phyloP scores from a whole-genome alignment of 768 basidiomycete genomes.

The Calocera cornea region DNA sequence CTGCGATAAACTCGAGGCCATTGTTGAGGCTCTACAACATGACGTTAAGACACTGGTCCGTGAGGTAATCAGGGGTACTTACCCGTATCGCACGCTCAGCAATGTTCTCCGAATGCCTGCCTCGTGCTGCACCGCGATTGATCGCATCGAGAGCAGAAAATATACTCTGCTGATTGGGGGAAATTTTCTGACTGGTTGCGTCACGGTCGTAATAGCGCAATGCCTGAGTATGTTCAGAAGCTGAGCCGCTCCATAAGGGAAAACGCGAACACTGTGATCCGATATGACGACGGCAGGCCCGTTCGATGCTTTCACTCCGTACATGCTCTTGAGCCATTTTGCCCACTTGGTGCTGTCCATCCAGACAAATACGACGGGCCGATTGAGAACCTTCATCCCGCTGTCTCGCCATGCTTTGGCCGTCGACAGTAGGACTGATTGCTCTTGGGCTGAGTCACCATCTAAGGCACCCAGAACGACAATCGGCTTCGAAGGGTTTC shows the following conservation, averaged over 20 bases:
- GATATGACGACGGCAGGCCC: conserved; percentile 47
- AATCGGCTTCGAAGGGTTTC: conserved; percentile 54
- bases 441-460: background rate
- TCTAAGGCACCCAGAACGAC: conserved; percentile 51
- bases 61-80: too few species aligned
- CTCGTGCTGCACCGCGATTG: conserved; percentile 33
- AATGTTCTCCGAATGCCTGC: conserved; percentile 55
- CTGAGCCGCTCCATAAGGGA: background rate
- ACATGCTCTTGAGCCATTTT: conserved; percentile 86
- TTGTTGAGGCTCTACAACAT: background rate
- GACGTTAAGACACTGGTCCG: too few species aligned
- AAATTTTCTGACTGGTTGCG: conserved; percentile 38
- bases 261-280: conserved; percentile 38
- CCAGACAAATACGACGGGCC: conserved; percentile 64
- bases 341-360: conserved; percentile 78
- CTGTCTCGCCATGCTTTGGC: conserved; percentile 21
- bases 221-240: conserved; percentile 29
- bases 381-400: conserved; percentile 17
- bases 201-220: conserved; percentile 68
- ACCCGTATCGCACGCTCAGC: conserved; percentile 37
- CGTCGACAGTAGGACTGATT: conserved; percentile 23
- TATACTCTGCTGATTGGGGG: conserved; percentile 42
- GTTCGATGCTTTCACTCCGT: conserved; percentile 39
- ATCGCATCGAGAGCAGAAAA: conserved; percentile 60
- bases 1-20: background rate